These are phyloP conservation scores for Eucalyptus erythrocorys DNA, from an alignment of 345 rosid genomes.

Conservation along the genomic window DNA sequence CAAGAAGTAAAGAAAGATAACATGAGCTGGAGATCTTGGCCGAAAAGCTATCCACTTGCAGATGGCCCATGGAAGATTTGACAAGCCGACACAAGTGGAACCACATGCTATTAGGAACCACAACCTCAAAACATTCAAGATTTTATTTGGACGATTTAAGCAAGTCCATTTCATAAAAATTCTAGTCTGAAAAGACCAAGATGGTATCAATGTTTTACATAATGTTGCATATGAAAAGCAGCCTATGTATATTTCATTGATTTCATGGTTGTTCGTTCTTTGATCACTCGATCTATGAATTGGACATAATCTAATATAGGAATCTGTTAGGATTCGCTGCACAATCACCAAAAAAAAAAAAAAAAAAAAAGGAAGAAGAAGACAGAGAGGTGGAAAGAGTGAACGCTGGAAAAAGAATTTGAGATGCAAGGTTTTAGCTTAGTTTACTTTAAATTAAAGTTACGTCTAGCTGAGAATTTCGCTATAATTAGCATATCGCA, in stretches of 20 bases:
- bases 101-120: background rate
- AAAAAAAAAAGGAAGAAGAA: no score
- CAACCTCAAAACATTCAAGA: background rate
- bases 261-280: background rate
- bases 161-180: background rate
- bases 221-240: background rate
- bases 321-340: background rate
- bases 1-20: background rate
- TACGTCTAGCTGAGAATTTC: accelerated
- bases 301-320: background rate
- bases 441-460: no score
- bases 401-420: no score
- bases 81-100: background rate
- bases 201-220: background rate
- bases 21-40: background rate
- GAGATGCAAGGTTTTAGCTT: no score
- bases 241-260: background rate
- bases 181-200: background rate
- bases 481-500: no score
- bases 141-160: background rate
- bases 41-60: background rate
- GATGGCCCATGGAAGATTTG: background rate
- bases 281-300: background rate
- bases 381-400: no score
- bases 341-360: no score